Evolutionary conservation across 1,139 yeast species (phyloP), one percentile per base, ranked within the genome.

Genomic region (Trichomonascaceae sp.): DNA sequence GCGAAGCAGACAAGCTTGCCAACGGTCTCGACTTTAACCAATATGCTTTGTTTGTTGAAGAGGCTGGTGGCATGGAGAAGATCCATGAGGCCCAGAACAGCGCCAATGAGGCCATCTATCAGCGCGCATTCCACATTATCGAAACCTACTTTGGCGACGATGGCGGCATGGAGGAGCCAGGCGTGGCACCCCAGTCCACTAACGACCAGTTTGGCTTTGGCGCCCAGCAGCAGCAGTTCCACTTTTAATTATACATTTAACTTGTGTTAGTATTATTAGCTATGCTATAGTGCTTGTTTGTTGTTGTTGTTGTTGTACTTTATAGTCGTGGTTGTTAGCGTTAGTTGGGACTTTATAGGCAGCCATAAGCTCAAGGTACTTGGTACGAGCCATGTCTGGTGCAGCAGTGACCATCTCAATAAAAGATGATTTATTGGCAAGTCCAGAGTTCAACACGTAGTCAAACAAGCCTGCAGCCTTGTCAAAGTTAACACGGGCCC

Each of bases 21-120:
- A 70, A 73, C 43, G 81, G 78, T 36, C 57, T 74, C 13, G 60
- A 68, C 34, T 68, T 75, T 46, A 89, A 89, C 60, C 85, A 81
- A 57, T 79, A 85, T 54, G 95, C 97, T 28, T 70, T 85, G 44
- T 84, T 62, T 61, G 80, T 89, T 52, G 98, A 89, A 65, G 96
- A 87, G 59, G 97, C 97, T 31, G 97, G 97, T 48, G 98, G 98
- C 44, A 80, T 87, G 76, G 97, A 89, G 60, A 87, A 82, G 67
- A 89, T 89, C 49, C 80, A 81, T 59, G 87, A 82, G 43, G 82
- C 94, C 57, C 98, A 89, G 67, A 74, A 71, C 56, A 85, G 84
- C 61, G 81, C 76, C 53, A 89, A 89, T 59, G 93, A 87, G 56
- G 81, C 78, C 55, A 81, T 89, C 52, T 89, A 92, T 61, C 76